Conservation (phyloP, 2,329 filamentous ascomycete species). For the Colletotrichum horii region DNA sequence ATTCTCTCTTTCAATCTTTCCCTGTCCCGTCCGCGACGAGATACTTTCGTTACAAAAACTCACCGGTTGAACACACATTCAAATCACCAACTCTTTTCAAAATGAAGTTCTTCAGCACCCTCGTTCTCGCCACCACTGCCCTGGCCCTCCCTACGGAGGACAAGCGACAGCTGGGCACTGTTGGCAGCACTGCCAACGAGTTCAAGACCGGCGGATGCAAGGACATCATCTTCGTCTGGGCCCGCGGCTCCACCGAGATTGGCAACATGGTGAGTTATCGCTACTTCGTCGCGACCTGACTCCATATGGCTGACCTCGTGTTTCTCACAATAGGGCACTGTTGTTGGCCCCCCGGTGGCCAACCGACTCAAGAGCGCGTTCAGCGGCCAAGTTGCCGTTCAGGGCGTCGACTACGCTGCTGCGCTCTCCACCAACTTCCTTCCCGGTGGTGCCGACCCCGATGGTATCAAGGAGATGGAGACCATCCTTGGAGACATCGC, state of each 20-base stretch:
- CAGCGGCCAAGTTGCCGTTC: slow-evolving; percentile 22
- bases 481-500: slow-evolving; percentile 36
- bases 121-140: slow-evolving; percentile 15
- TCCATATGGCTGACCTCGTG: neutral
- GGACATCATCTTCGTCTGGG: slow-evolving; percentile 26
- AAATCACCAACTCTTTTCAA: neutral
- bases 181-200: slow-evolving; percentile 22
- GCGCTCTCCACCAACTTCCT: slow-evolving; percentile 34
- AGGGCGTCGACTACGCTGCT: slow-evolving; percentile 38
- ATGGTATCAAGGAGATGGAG: slow-evolving; percentile 33
- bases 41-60: neutral
- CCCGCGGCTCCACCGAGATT: slow-evolving; percentile 24
- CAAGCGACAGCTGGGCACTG: neutral
- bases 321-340: slow-evolving; percentile 1
- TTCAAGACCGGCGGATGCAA: slow-evolving; percentile 25
- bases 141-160: slow-evolving; percentile 11
- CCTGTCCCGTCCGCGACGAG: neutral
- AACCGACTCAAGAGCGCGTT: slow-evolving; percentile 20
- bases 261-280: slow-evolving; percentile 23
- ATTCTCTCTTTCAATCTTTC: neutral
- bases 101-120: slow-evolving; percentile 14
- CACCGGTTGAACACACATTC: neutral
- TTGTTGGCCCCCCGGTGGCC: slow-evolving; percentile 20
- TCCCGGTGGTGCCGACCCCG: slow-evolving; percentile 30
- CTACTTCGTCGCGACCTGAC: neutral